A percentile compares a stretch with the other conserved stretches of the same genome.
Conservation (phyloP, 2,329 filamentous ascomycete genomes). For the Talaromyces islandicus region DNA sequence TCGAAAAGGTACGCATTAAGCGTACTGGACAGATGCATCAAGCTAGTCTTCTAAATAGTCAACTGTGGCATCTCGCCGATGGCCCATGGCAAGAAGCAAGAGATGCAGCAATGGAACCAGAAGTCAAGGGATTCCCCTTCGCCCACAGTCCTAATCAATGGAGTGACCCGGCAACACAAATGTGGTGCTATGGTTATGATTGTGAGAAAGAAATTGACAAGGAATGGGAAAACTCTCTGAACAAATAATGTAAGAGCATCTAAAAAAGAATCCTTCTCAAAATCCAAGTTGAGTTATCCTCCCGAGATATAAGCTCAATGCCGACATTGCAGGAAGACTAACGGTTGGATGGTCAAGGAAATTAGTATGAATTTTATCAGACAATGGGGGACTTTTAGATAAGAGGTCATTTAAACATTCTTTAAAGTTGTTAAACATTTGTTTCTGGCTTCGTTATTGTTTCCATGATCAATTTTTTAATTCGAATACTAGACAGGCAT, state of each 20-base stretch:
- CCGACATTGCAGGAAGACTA: too few relatives aligned
- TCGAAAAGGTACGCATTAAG: slow-evolving; percentile 30
- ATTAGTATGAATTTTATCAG: background rate
- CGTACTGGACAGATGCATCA: slow-evolving; percentile 37
- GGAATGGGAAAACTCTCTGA: slow-evolving; percentile 17
- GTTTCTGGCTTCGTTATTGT: too few relatives aligned
- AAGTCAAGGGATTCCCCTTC: slow-evolving; percentile 34
- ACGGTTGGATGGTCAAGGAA: background rate
- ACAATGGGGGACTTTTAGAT: background rate
- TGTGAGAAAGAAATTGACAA: slow-evolving; percentile 33
- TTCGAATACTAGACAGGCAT: background rate
- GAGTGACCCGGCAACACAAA: slow-evolving; percentile 42
- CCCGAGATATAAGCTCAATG: too few relatives aligned
- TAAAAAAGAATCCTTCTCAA: background rate
- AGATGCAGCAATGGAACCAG: slow-evolving; percentile 37
- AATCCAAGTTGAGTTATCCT: background rate
- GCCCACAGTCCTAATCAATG: slow-evolving; percentile 43
- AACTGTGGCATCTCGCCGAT: slow-evolving; percentile 44
- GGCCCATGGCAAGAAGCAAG: slow-evolving; percentile 37
- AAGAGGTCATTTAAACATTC: background rate
- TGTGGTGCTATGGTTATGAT: slow-evolving; percentile 47
- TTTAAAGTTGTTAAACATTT: background rate
- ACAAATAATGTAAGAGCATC: background rate
- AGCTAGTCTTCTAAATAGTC: slow-evolving; percentile 43
- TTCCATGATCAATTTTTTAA: background rate